A percentile compares a stretch with the other conserved stretches of the same genome.
These are phyloP conservation scores for Scytalidium sp. DNA, from an alignment of 2,329 filamentous ascomycete species.

Conservation along the genomic window DNA sequence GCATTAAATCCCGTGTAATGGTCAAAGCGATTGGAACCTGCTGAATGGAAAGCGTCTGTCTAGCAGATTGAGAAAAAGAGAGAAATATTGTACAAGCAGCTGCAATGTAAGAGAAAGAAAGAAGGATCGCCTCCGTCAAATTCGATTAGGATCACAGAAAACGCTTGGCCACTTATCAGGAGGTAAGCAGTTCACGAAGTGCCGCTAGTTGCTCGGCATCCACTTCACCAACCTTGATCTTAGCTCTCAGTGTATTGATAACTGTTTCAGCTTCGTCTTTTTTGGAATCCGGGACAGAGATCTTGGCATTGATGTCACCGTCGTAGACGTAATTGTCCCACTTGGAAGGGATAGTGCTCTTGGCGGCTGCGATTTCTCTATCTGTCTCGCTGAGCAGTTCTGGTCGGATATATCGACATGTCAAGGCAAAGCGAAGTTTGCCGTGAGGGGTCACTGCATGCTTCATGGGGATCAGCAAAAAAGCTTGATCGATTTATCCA, in stretches of 20 bases:
- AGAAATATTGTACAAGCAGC: too few relatives aligned
- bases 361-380: slow-evolving; percentile 21
- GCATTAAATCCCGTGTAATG: too few relatives aligned
- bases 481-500: neutral
- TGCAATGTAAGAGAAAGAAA: too few relatives aligned
- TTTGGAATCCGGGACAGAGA: neutral
- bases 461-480: slow-evolving; percentile 26
- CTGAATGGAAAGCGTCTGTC: too few relatives aligned
- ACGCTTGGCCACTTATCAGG: neutral
- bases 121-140: too few relatives aligned
- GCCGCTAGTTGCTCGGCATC: neutral
- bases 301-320: slow-evolving; percentile 21
- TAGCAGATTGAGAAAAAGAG: too few relatives aligned
- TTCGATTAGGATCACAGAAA: too few relatives aligned
- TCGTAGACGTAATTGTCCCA: slow-evolving; percentile 25
- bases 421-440: slow-evolving; percentile 53
- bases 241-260: neutral
- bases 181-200: neutral
- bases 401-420: slow-evolving; percentile 48
- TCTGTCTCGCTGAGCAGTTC: slow-evolving; percentile 33
- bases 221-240: neutral
- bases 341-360: slow-evolving; percentile 32
- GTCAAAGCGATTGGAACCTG: too few relatives aligned
- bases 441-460: slow-evolving; percentile 51
- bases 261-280: neutral